Base-by-base conservation (phyloP, 2,329 filamentous ascomycete genomes). In the Penicillium sp. region DNA sequence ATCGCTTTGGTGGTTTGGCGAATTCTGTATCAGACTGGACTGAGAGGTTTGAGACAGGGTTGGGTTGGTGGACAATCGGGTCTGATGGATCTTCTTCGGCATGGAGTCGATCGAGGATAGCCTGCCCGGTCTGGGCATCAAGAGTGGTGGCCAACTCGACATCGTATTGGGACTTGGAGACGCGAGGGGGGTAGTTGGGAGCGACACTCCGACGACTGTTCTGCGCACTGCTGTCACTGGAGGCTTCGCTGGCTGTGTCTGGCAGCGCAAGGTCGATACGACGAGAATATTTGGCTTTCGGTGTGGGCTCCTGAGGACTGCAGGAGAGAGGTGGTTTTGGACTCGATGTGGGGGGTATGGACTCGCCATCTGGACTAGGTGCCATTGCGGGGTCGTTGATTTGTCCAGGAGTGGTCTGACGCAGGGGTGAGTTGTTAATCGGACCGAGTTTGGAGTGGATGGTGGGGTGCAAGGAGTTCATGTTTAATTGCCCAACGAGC, bases 401-500 rank as follows among this genome's bases (percentile, higher is more conserved):
- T 38, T 60, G 52, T 50, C 56, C 62, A 53, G 64, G 67, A 51
- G 64, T 74, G 54, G 61, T 67, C 58, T 69, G 70, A 34, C 64
- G 72, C 18, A 60, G 65, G 51, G 71, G 67, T 46, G 67, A 69
- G 48, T 65, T 66, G 58, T 59, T 64, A 60, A 63, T 48, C 32
- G 55, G 40, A 40, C 60, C 66, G 54, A 66, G 65, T 48, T 64
- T 68, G 39, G 63, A 65, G 46, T 66, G 66, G 31, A 64, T 56
- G 52, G 65, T 64, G 56, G 69, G 69, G 58, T 71, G 67, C 54
- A 71, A 72, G 56, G 77, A 77, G 49, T 73, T 73, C 76, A 79
- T 78, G 53, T 78, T 74, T 55, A 80, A 68, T 59, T 76, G 72
- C 57, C 74, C 72, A 61, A 80, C 74, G 50, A 79, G 72, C 24